phyloP scores from a whole-genome alignment of 768 basidiomycete species.

The Boletus sp. region DNA sequence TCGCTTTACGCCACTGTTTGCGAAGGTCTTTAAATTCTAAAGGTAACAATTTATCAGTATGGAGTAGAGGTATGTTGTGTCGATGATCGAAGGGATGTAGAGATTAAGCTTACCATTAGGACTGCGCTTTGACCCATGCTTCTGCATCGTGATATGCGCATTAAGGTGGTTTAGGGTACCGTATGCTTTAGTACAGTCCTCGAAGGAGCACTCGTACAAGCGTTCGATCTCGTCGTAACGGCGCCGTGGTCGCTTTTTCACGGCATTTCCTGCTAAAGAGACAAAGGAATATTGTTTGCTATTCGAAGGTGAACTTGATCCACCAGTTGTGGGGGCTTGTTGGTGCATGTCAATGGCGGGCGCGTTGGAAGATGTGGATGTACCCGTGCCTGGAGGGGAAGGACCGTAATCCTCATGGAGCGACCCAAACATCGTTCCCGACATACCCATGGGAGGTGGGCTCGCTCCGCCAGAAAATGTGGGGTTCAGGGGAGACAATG shows the following conservation, averaged over 20 bases:
- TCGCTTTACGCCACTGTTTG: conserved; percentile 93
- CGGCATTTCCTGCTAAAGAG: conserved; percentile 73
- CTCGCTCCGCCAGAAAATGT: conserved; percentile 47
- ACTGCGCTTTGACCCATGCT: conserved; percentile 86
- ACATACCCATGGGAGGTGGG: conserved; percentile 33
- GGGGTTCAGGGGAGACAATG: conserved; percentile 54
- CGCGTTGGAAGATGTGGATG: conserved; percentile 53
- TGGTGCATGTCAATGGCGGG: conserved; percentile 25
- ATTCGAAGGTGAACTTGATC: conserved; percentile 38
- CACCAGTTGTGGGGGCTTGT: conserved; percentile 15
- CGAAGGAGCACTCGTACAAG: conserved; percentile 77
- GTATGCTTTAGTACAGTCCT: conserved; percentile 75
- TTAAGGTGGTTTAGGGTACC: conserved; percentile 97
- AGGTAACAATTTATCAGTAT: conserved; percentile 9
- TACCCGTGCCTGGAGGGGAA: conserved; percentile 62
- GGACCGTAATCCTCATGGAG: conserved; percentile 53
- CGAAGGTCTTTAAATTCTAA: conserved; percentile 97
- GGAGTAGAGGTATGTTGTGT: background rate
- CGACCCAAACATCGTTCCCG: conserved; percentile 41
- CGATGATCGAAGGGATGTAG: background rate
- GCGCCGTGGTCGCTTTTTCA: conserved; percentile 81
- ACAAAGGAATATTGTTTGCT: conserved; percentile 83
- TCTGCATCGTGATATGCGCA: conserved; percentile 98
- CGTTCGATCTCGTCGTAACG: conserved; percentile 96
- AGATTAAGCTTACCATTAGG: conserved; percentile 68